These are phyloP conservation scores for Candida odintsovae DNA, from an alignment of 805 yeast species.

Conservation along the genomic window DNA sequence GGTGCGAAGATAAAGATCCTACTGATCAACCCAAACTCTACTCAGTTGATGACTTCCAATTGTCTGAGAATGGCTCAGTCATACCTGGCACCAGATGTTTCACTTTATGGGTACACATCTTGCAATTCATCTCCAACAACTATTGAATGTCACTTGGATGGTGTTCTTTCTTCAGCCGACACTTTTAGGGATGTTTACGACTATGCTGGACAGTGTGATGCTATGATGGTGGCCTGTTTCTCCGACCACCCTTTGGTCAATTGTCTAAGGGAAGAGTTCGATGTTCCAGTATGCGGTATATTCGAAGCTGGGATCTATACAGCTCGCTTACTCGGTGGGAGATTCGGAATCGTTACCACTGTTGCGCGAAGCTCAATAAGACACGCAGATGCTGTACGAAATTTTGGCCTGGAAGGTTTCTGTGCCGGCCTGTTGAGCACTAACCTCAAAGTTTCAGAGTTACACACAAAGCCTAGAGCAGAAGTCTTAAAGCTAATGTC, in stretches of 20 bases:
- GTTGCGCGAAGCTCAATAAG: conserved; percentile 27
- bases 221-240: conserved; percentile 30
- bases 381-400: conserved; percentile 26
- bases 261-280: conserved; percentile 30
- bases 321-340: conserved; percentile 28
- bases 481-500: conserved; percentile 25
- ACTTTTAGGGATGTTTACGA: conserved; percentile 26
- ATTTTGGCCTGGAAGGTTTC: conserved; percentile 24
- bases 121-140: conserved; percentile 24
- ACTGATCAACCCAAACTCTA: conserved; percentile 27
- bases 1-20: conserved; percentile 19
- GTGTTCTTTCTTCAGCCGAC: conserved; percentile 28
- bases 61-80: conserved; percentile 28
- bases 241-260: conserved; percentile 31
- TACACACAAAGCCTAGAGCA: conserved; percentile 26
- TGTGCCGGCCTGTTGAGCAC: conserved; percentile 31
- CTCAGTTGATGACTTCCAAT: conserved; percentile 25
- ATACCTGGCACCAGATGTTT: conserved; percentile 26
- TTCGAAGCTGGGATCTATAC: conserved; percentile 30
- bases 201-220: conserved; percentile 24
- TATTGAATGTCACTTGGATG: conserved; percentile 30
- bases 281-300: conserved; percentile 28
- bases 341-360: conserved; percentile 29
- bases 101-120: conserved; percentile 28
- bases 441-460: conserved; percentile 27